Conservation (phyloP, 306 rosid species). For the Prunus padus region DNA sequence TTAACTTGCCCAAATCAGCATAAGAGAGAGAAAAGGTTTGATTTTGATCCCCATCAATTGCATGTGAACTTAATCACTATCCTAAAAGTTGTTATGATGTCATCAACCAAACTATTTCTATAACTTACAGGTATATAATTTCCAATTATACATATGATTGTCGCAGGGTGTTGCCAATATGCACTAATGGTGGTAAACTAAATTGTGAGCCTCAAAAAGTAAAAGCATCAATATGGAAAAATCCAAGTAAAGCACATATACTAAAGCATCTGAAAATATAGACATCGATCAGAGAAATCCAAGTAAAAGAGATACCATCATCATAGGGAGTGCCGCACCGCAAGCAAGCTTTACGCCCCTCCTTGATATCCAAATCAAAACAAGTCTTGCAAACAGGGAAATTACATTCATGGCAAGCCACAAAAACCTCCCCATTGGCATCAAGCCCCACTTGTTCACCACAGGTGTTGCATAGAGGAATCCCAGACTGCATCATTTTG, state of each 20-base stretch:
- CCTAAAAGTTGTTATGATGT: background rate
- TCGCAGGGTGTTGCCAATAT: background rate
- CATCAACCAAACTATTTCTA: background rate
- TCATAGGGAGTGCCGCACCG: slow-evolving; percentile 73
- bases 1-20: background rate
- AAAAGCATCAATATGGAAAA: too few species aligned
- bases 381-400: slow-evolving; percentile 85
- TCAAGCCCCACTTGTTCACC: slow-evolving; percentile 75
- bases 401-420: slow-evolving; percentile 81
- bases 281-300: background rate
- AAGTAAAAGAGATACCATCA: slow-evolving; percentile 44
- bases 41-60: background rate
- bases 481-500: slow-evolving; percentile 82
- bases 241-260: background rate
- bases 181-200: too few species aligned
- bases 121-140: background rate
- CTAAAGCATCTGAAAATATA: background rate
- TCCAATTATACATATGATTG: background rate
- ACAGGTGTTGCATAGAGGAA: slow-evolving; percentile 73
- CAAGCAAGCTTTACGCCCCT: slow-evolving; percentile 75
- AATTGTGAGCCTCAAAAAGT: too few species aligned
- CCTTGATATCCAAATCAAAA: slow-evolving; percentile 61
- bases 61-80: background rate
- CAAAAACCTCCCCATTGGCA: slow-evolving; percentile 72
- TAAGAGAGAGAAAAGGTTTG: background rate